Evolutionary conservation across 1,139 yeast genomes (phyloP).

Genomic region (Taphrina pruni): DNA sequence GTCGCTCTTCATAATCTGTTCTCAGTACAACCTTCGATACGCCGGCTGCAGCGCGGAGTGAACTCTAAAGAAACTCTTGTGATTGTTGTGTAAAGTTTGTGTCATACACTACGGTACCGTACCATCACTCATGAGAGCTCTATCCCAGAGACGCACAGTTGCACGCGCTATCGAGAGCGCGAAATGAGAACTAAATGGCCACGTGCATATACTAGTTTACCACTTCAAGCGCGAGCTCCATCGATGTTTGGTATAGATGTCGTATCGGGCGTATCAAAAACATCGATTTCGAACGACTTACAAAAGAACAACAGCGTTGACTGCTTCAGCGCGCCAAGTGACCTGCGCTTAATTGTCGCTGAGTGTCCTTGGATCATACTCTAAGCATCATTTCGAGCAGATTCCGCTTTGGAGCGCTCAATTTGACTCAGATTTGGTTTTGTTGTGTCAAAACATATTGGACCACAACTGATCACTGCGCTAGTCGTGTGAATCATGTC

Average conservation of each 20-base stretch:
- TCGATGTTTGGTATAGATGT: neutral
- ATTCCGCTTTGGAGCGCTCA: constrained; percentile 24
- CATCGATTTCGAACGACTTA: constrained; percentile 18
- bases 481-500: constrained; percentile 41
- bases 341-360: constrained; percentile 38
- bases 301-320: constrained; percentile 18
- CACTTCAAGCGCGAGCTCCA: neutral
- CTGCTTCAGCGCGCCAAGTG: constrained; percentile 16
- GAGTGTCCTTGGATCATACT: constrained; percentile 30
- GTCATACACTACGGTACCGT: neutral
- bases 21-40: too few species aligned
- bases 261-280: constrained; percentile 18
- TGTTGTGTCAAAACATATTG: constrained; percentile 1
- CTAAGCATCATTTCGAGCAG: neutral
- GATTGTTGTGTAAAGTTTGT: neutral
- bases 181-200: neutral
- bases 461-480: constrained; percentile 4
- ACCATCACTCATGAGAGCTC: neutral
- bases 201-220: neutral
- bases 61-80: too few species aligned
- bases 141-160: neutral
- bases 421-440: constrained; percentile 2
- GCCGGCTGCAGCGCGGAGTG: too few species aligned
- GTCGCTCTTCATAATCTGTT: too few species aligned
- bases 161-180: neutral